These are phyloP conservation scores for Marasmius sp. DNA, from an alignment of 1,284 basidiomycete genomes.

Conservation along the genomic window DNA sequence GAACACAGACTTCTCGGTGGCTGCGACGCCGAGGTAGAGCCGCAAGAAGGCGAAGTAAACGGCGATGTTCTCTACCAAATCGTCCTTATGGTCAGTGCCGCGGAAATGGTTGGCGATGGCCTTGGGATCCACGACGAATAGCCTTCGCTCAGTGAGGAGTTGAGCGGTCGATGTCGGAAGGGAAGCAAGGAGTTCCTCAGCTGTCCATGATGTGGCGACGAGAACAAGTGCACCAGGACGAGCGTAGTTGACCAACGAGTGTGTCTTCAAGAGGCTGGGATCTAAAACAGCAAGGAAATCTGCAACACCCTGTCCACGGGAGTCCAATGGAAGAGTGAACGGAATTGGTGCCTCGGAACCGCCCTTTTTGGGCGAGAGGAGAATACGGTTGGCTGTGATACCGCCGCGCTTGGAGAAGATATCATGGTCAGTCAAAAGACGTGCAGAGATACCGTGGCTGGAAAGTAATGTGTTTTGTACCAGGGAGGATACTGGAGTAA, in stretches of 20 bases:
- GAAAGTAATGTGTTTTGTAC: slow-evolving; percentile 60
- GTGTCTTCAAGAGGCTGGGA: slow-evolving; percentile 63
- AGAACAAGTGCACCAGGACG: slow-evolving; percentile 59
- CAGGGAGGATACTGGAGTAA: slow-evolving; percentile 53
- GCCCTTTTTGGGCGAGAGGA: slow-evolving; percentile 51
- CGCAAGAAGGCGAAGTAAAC: slow-evolving; percentile 68
- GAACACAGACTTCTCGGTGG: slow-evolving; percentile 51
- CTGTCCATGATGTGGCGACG: slow-evolving; percentile 60
- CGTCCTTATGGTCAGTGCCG: slow-evolving; percentile 32
- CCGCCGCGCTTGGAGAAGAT: slow-evolving; percentile 70
- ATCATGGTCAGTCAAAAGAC: slow-evolving; percentile 66
- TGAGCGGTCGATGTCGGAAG: slow-evolving; percentile 43
- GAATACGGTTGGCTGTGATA: slow-evolving; percentile 57
- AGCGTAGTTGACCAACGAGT: slow-evolving; percentile 59
- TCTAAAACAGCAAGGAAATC: slow-evolving; percentile 78
- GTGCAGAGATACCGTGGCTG: slow-evolving; percentile 48
- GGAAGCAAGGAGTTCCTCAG: slow-evolving; percentile 57
- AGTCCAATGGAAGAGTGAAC: slow-evolving; percentile 49
- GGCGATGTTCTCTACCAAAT: slow-evolving; percentile 50
- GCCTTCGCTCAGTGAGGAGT: slow-evolving; percentile 43
- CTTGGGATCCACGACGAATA: slow-evolving; percentile 62
- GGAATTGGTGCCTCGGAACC: slow-evolving; percentile 46
- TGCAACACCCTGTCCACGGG: slow-evolving; percentile 42
- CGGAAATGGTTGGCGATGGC: slow-evolving; percentile 36
- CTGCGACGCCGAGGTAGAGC: slow-evolving; percentile 66